Evolutionary conservation across 176 grass and related monocot species (phyloP), one percentile per base, ranked within the genome.

Genomic region (Phyllostachys edulis): DNA sequence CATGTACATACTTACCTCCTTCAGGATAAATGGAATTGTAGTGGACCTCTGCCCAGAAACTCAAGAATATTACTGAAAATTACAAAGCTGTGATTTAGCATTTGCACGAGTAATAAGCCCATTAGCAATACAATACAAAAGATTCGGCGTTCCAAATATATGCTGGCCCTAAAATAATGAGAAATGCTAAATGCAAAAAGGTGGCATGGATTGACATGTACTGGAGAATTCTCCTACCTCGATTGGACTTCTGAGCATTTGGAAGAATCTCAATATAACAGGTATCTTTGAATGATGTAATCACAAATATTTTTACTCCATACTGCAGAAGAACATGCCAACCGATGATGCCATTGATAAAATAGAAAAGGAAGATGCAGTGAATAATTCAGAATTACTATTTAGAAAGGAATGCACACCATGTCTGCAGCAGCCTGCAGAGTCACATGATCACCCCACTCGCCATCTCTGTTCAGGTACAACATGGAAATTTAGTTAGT

Each of bases 241-340:
- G 77, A 47, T 88, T 88, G 76, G 92, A 94, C 71, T 90, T 94
- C 72, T 90, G 50, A 86, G 71, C 57, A 29, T 85, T 88, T 34
- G 88, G 92, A 54, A 86, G 78, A 86, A 90, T 94, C 82, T 94
- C 88, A 49, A 94, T 94, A 57, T 94, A 94, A 73, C 92, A 90
- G 20, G 92, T 94, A 88, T 94, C 86, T 86, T 88, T 88, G 85
- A 94, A 94, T 11, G 92, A 94, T 81, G 88, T 94, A 84, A 94
- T 94, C 46, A 94, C 88, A 80, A 94, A 90, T 88, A 94, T 90
- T 86, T 94, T 94, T 71, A 94, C 88, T 18, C 92, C 92, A 37
- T 94, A 94, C 92, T 94, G 86, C 78, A 68, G 44, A 79, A 88
- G 67, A 88, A 27, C 29, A 82, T 69, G 37, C 64, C 73, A 77